Evolutionary conservation across 2,329 filamentous ascomycete genomes (phyloP).

Genomic region (Colletotrichum sp.): DNA sequence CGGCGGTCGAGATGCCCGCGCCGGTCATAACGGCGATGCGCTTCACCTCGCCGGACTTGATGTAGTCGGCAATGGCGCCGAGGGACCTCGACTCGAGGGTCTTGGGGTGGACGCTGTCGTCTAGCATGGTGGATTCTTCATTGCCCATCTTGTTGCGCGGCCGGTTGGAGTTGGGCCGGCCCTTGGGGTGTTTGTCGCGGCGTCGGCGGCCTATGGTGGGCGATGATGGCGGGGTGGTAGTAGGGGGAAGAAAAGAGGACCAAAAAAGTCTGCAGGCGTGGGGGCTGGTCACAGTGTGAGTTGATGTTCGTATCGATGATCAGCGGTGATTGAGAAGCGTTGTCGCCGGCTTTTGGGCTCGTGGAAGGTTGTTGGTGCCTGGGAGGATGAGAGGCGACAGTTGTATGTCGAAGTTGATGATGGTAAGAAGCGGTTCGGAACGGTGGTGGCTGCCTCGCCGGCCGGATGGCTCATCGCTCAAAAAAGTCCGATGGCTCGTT

Average conservation of each 20-base stretch:
- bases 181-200: slow-evolving; percentile 38
- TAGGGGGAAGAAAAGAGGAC: neutral
- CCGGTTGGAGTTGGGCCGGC: slow-evolving; percentile 35
- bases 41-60: slow-evolving; percentile 70
- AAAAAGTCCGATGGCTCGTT: slow-evolving; percentile 3
- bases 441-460: neutral
- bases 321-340: neutral
- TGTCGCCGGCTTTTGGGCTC: too few species aligned
- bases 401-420: neutral
- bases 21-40: slow-evolving; percentile 89
- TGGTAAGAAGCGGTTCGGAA: neutral
- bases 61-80: slow-evolving; percentile 78
- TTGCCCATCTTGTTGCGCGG: slow-evolving; percentile 76
- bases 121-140: slow-evolving; percentile 73
- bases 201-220: slow-evolving; percentile 45
- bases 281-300: neutral
- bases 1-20: slow-evolving; percentile 83
- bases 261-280: neutral
- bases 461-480: neutral
- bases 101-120: slow-evolving; percentile 66
- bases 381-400: neutral
- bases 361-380: neutral
- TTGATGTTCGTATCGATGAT: neutral
- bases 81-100: slow-evolving; percentile 74
- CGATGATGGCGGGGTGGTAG: neutral